A percentile compares a stretch with the other conserved stretches of the same genome.
Conservation (phyloP, 2,329 filamentous ascomycete genomes). For the Fusarium caatingaense region DNA sequence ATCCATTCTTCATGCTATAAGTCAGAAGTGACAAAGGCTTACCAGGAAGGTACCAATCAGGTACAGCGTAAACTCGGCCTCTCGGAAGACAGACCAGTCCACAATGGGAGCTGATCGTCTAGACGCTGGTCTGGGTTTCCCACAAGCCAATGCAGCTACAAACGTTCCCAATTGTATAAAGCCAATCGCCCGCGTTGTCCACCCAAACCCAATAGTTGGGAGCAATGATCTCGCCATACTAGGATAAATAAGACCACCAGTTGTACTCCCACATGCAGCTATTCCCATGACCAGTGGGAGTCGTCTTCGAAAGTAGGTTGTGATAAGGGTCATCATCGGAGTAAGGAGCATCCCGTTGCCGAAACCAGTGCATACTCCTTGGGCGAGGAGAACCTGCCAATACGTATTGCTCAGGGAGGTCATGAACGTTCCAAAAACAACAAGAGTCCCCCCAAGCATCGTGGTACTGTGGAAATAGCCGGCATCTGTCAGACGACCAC, state of each 20-base stretch:
- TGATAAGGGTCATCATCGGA: neutral
- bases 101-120: neutral
- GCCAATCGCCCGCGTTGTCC: neutral
- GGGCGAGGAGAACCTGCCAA: neutral
- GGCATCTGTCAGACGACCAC: neutral
- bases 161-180: neutral
- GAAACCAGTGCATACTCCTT: neutral
- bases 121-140: neutral
- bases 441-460: neutral
- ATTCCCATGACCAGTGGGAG: neutral
- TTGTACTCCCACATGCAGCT: neutral
- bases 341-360: neutral
- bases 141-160: neutral
- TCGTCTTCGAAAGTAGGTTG: neutral
- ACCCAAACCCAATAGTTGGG: neutral
- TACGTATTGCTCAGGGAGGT: neutral
- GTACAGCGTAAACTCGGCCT: neutral
- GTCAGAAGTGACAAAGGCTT: accelerated
- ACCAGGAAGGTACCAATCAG: neutral
- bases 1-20: neutral
- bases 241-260: slow-evolving; percentile 1
- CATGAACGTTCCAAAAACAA: neutral
- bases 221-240: neutral
- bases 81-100: neutral
- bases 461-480: neutral